phyloP scores from a whole-genome alignment of 768 basidiomycete genomes.

The Rhizopogon sp. region DNA sequence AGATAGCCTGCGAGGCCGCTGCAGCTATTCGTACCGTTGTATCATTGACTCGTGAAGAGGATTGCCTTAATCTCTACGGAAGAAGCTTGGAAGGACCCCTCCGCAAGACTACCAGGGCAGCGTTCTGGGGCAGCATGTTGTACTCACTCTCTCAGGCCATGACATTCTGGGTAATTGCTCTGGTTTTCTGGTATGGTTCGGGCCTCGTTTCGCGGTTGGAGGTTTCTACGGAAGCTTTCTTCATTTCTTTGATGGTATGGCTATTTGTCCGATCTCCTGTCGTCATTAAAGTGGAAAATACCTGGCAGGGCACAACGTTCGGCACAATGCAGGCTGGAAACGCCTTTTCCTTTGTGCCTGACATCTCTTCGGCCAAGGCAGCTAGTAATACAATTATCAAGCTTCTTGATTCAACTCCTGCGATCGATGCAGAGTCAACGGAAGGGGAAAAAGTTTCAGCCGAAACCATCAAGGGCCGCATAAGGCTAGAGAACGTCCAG shows the following conservation, averaged over 20 bases:
- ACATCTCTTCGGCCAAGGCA: conserved; percentile 78
- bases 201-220: conserved; percentile 51
- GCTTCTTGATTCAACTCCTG: conserved; percentile 66
- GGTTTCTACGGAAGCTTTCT: conserved; percentile 63
- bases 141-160: conserved; percentile 74
- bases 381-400: conserved; percentile 73
- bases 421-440: conserved; percentile 75
- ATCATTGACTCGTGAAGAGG: conserved; percentile 79
- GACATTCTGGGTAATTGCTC: conserved; percentile 75
- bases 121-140: conserved; percentile 58
- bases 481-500: conserved; percentile 73
- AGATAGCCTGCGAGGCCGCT: conserved; percentile 91
- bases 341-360: conserved; percentile 81
- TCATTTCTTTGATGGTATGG: conserved; percentile 75
- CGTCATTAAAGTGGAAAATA: not conserved
- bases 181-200: conserved; percentile 79
- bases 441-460: conserved; percentile 52
- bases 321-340: conserved; percentile 86
- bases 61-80: conserved; percentile 65
- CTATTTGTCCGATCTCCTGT: not conserved
- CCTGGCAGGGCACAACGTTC: conserved; percentile 59
- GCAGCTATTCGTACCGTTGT: conserved; percentile 89
- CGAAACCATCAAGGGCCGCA: conserved; percentile 47
- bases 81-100: conserved; percentile 69
- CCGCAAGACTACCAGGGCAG: conserved; percentile 52